Base-by-base conservation (phyloP, 2,329 filamentous ascomycete species). In the Phialophora verrucosa region DNA sequence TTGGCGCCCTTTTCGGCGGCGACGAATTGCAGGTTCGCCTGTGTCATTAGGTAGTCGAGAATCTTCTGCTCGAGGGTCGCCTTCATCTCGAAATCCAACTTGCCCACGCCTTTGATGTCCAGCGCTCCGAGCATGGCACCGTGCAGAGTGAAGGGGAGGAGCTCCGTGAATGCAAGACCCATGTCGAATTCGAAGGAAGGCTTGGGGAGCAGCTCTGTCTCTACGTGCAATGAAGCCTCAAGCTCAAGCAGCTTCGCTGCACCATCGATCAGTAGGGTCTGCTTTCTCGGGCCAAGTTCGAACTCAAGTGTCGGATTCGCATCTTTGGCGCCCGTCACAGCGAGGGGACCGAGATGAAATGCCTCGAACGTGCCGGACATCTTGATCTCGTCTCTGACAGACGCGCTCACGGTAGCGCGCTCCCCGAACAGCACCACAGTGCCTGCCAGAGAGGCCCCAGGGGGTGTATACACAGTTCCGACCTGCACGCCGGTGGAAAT, bases 21-120 rank as follows among this genome's bases (percentile, higher is more conserved):
- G n/a, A 53, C 23, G 25, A 53, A 53, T 29, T 53, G 50, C 5
- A 29, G n/a, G 23, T 53, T 53, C 12, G 50, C 50, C 50, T 53
- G 20, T 53, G 50, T 53, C 50, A 53, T 53, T 23, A 53, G 12
- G 8, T 29, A 53, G 23, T 53, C 50, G 12, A 53, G 50, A 23
- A 53, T 53, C n/a, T 53, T 23, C 23, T 53, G 50, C 25, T 53
- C 50, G 17, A 53, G 50, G n/a, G n/a, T 53, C 20, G 50, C 50
- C n/a, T 53, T 29, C 50, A 53, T 10, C n/a, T 53, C 20, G 25
- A 53, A 53, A 23, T 53, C 50, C 25, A 53, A 23, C 25, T 53
- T 53, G 50, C 50, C 25, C 6, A 23, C n/a, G 50, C 25, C 50
- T 53, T 23, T 29, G 12, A 53, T 53, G 25, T 53, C 50, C 12